These are phyloP conservation scores for Vicia sativa DNA, from an alignment of 306 rosid genomes.

Conservation along the genomic window DNA sequence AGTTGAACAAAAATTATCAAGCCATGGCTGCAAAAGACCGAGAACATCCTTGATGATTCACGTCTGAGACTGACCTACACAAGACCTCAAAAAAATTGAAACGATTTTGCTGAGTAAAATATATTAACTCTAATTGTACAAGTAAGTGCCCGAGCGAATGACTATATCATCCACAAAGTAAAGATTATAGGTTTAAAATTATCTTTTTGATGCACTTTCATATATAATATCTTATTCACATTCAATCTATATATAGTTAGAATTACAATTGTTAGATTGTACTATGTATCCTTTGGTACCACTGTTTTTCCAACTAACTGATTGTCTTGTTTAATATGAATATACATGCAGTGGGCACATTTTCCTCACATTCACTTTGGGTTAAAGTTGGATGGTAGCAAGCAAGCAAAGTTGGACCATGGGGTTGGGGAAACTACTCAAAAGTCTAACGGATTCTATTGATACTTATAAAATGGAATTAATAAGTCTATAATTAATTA, in stretches of 20 bases:
- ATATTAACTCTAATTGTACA: too few species aligned
- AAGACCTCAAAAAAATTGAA: too few species aligned
- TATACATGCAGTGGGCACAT: conserved; percentile 92
- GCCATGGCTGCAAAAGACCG: too few species aligned
- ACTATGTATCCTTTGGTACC: background rate
- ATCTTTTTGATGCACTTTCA: background rate
- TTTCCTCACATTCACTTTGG: conserved; percentile 98
- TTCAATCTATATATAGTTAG: background rate
- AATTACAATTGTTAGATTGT: background rate
- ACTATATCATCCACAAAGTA: too few species aligned
- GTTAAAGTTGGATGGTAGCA: conserved; percentile 80
- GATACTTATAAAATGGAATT: conserved; percentile 34
- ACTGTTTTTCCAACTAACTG: conserved; percentile 4
- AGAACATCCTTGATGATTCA: too few species aligned
- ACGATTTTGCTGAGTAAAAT: too few species aligned
- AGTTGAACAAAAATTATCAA: too few species aligned
- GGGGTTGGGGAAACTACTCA: conserved; percentile 59
- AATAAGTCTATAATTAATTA: conserved; percentile 35
- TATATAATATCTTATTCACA: background rate
- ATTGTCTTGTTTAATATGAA: conserved; percentile 1
- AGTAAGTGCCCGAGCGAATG: too few species aligned
- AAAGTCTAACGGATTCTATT: conserved; percentile 71
- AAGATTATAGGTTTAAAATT: too few species aligned
- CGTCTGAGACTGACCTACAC: too few species aligned
- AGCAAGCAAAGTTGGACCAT: conserved; percentile 68